Base-by-base conservation (phyloP, 2,329 filamentous ascomycete genomes). In the Nothophaeocryptopus gaeumannii region DNA sequence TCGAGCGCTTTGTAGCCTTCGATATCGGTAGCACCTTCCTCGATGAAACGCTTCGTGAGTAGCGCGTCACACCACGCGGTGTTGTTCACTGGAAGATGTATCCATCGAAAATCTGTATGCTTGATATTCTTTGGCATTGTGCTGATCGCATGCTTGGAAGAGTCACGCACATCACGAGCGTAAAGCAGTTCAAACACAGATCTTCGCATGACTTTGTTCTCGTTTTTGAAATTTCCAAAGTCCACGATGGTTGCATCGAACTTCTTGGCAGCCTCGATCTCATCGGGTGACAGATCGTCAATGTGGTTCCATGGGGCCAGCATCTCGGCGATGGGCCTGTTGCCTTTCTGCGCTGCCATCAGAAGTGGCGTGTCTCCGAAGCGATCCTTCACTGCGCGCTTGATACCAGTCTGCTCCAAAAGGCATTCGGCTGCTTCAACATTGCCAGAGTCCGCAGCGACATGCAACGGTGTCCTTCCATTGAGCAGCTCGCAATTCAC, bases 21-120 rank as follows among this genome's bases (percentile, higher is more conserved):
- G 1, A 83, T 76, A 61, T 85, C 82, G n/a, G 75, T 74, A 12
- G 78, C 76, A 0, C 80, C 80, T 33, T 80, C 78, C 62, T 85
- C 82, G 31, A 85, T 79, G 56, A 85, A 85, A 7, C 75, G 76
- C 56, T 85, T 85, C 1, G 81, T 80, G n/a, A 85, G 67, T 1
- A 85, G 68, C 0, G 80, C 76, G 64, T 85, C 81, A 4, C 81
- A 77, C 82, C 82, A 85, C 1, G 78, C 76, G 59, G 81, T 76
- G 61, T 81, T 76, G 47, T 75, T 75, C 0, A 70, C 72, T 12
- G 72, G 72, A 5, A 75, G 59, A 58, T 75, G 72, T 31, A 75
- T 73, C 72, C 72, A 75, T 14, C 72, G 61, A 35, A 75, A 74
- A 16, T 58, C 64, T 11, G 71, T 71, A 8, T 67, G 62, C 48